Conservation (phyloP, 2,329 filamentous ascomycete genomes). For the Aureobasidium melanogenum region DNA sequence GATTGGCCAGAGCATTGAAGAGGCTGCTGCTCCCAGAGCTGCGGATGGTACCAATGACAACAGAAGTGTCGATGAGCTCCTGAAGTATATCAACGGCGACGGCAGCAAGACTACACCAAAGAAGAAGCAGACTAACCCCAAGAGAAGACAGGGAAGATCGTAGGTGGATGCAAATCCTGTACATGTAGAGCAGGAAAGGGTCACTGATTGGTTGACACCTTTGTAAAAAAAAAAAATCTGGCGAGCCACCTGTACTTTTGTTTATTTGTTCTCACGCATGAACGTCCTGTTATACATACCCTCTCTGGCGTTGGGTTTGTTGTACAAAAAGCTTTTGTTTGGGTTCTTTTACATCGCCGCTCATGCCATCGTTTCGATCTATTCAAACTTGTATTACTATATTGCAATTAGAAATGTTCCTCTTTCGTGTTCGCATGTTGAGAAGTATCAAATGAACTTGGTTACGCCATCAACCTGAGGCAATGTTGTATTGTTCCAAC, state of each 20-base stretch:
- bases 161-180: neutral
- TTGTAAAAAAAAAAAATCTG: neutral
- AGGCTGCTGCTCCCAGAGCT: slow-evolving; percentile 5
- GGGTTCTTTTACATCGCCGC: neutral
- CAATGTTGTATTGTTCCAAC: too few species aligned
- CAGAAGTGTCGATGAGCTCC: slow-evolving; percentile 82
- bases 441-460: too few species aligned
- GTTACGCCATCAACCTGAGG: too few species aligned
- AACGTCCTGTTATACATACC: slow-evolving; percentile 5
- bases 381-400: neutral
- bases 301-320: slow-evolving; percentile 5
- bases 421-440: neutral
- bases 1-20: slow-evolving; percentile 43
- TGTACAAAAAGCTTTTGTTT: slow-evolving; percentile 11
- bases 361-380: neutral
- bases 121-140: slow-evolving; percentile 38
- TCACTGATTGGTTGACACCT: neutral
- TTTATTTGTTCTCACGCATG: neutral
- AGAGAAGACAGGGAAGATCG: slow-evolving; percentile 21
- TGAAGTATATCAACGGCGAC: slow-evolving; percentile 86
- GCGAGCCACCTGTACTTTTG: slow-evolving; percentile 1
- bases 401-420: neutral
- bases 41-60: slow-evolving; percentile 13
- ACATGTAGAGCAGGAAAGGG: neutral
- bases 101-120: slow-evolving; percentile 33